Evolutionary conservation across 169 alveolate species (phyloP).

Genomic region (Plasmodium blacklocki): DNA sequence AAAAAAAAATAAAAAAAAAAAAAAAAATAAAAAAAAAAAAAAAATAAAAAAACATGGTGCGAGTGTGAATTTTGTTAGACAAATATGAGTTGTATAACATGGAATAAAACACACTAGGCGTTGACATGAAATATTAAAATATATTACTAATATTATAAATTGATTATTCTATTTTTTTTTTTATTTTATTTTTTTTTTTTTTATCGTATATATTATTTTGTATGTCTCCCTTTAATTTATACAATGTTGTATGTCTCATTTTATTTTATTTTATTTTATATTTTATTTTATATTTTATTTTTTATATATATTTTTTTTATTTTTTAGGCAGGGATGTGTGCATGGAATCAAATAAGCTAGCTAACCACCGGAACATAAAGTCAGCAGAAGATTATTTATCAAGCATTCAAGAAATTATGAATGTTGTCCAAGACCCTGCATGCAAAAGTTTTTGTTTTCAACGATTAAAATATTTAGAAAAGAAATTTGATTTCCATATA

Average conservation of each 20-base stretch:
- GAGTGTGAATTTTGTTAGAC: too few species aligned
- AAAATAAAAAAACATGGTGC: too few species aligned
- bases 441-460: conserved; percentile 83
- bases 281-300: not conserved
- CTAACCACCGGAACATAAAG: conserved; percentile 9
- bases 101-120: too few species aligned
- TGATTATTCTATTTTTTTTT: too few species aligned
- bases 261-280: not conserved
- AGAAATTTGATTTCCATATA: conserved; percentile 81
- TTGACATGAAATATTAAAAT: too few species aligned
- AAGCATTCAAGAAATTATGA: conserved; percentile 39
- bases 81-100: too few species aligned
- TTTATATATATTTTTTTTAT: not conserved
- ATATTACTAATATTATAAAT: too few species aligned
- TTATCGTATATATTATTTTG: not conserved
- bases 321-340: conserved; percentile 25
- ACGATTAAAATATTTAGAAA: conserved; percentile 81
- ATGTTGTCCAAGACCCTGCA: conserved; percentile 77
- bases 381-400: conserved; percentile 36
- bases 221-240: not conserved
- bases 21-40: too few species aligned
- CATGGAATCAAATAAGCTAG: conserved; percentile 38
- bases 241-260: not conserved
- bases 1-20: too few species aligned
- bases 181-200: too few species aligned